Base-by-base conservation (phyloP, 2,329 filamentous ascomycete species). In the Plectosphaerella plurivora region DNA sequence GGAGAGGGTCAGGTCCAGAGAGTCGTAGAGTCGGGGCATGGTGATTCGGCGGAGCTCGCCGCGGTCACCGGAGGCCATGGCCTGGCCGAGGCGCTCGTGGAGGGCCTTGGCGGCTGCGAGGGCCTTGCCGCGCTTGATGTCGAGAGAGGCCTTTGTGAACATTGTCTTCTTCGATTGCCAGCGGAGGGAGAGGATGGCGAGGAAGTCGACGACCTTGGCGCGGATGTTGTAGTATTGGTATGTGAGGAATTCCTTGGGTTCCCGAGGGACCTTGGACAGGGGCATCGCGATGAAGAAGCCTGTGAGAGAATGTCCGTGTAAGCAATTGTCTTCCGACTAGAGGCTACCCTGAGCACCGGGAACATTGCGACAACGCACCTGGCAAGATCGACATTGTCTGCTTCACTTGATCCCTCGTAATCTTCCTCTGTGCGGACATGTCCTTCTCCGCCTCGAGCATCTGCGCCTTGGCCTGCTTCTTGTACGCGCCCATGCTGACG, bases 81-180 rank as follows among this genome's bases (percentile, higher is more conserved):
- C 80, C 53, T 76, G 74, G 59, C 83, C 82, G 74, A 89, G 81
- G 57, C 79, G 69, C 50, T 72, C 69, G 66, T 89, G 84, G 61
- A 88, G 70, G 18, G 72, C 75, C 60, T 80, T 76, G 33, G 84
- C 86, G 1, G 76, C 74, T 2, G 81, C 76, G 9, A 73, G 65
- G 46, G 81, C 69, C 50, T 66, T 63, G 20, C 66, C 58, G 14
- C 71, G 72, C 24, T 67, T 59, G 24, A 76, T 63, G 60, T 75
- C 72, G 62, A 76, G 75, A n/a, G 60, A 62, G 12, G 75, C 74
- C 18, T 67, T 68, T 51, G 57, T 61, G 50, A 73, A 65, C 58
- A 73, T 65, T 52, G 57, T 61, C 22, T 72, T 71, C 70, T 76
- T 78, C 24, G 78, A 81, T 35, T 68, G 57, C 47, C 76, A 59